Base-by-base conservation (phyloP, 2,329 filamentous ascomycete species). In the Cyphellophora attinorum region DNA sequence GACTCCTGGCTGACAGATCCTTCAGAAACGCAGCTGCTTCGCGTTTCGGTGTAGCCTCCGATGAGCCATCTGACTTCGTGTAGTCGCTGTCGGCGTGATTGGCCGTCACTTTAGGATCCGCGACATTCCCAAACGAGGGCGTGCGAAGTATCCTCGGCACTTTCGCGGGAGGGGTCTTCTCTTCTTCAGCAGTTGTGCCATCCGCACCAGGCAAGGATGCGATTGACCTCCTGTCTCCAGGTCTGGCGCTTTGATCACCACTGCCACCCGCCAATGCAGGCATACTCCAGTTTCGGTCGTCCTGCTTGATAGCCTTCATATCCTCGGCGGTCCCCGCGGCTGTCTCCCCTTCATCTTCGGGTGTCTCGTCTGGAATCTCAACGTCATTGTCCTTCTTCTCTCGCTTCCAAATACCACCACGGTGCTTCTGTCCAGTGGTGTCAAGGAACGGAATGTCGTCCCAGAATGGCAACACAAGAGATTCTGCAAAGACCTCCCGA, bases 361-460 rank as follows among this genome's bases (percentile, higher is more conserved):
- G 41, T 29, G 48, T 50, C 21, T 54, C 50, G 27, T 56, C 44
- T 11, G 53, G 51, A 4, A 53, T 50, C 25, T 51, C 46, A 1
- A 47, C 50, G 13, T 41, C 47, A 34, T 33, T 38, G 5, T 38
- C 34, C 14, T 32, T 41, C 25, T 40, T 38, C 8, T 49, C 45
- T 35, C 63, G 58, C 42, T 67, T 58, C 76, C 76, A 98, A 13
- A 96, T 81, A 0, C 91, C 91, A 8, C 89, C 91, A 47, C 91
- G 74, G 68, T 85, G 86, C 13, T 66, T 62, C 55, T 94, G 85
- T 37, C 74, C 67, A 37, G 79, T 70, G 0, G 86, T 96, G 48
- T 82, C 76, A 53, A 85, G 81, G 57, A 98, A 96, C 0, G 91
- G 86, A 15, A 85, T 72, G 54, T 98, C 91, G 46, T 98, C 91